Base-by-base conservation (phyloP, 257 asterid species). In the Solanum pinnatisectum region DNA sequence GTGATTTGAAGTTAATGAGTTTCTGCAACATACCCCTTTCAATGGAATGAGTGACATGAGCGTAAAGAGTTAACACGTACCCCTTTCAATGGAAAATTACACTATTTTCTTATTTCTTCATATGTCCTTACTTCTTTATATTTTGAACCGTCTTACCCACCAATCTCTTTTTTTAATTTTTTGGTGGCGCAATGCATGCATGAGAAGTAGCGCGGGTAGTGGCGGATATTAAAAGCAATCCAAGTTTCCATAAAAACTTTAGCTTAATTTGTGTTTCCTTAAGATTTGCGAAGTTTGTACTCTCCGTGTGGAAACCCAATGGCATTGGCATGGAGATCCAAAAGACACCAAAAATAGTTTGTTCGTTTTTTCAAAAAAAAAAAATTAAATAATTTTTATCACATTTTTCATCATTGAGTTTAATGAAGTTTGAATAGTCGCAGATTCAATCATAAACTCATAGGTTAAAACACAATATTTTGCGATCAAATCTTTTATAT, bases 241-340 rank as follows among this genome's bases (percentile, higher is more conserved):
- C 83, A 72, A 27, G 16, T 36, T 70, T 88, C 89, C 30, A 88
- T 84, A 72, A 81, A 36, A 76, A 83, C 33, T 84, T 87, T 89
- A 78, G 87, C 89, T 89, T n/a, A 20, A 59, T 20, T 88, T 89
- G 88, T 90, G 92, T 89, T 79, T 91, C 92, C 92, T 92, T 90
- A 91, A 90, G 92, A 90, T 91, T 91, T 90, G 92, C 92, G 88
- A 89, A 86, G 16, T 77, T 74, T 84, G 91, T 86, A 87, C 49
- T 30, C 37, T 76, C 2, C 72, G n/a, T 49, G 79, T 46, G 89
- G 89, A 91, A 90, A 85, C 87, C 85, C 81, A 65, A 67, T 65
- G 85, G 18, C 68, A 81, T 30, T 79, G 56, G 5, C 46, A 33
- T 63, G 49, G 35, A 60, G 49, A 84, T 84, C 74, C 76, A 84